A percentile compares a stretch with the other conserved stretches of the same genome.
Conservation (phyloP, 805 yeast species). For the Yarrowia sp. region DNA sequence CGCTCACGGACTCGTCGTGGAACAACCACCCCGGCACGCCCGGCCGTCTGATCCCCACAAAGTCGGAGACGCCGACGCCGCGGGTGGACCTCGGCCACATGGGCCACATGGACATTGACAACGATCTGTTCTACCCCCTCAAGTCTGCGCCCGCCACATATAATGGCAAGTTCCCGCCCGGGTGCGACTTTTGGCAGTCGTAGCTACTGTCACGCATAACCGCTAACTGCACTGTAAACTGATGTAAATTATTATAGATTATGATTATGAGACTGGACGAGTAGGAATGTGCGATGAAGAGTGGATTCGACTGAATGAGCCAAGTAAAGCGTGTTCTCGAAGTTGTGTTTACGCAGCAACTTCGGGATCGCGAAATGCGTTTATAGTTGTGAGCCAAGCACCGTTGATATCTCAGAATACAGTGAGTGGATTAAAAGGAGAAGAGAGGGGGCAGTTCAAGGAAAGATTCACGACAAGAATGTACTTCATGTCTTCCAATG, state of each 20-base stretch:
- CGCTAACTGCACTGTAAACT: conserved; percentile 14
- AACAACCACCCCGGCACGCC: conserved; percentile 18
- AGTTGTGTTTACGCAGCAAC: too few species aligned
- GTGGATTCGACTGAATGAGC: too few species aligned
- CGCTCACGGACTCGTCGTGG: conserved; percentile 25
- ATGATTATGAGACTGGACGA: conserved; percentile 13
- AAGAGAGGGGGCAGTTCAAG: too few species aligned
- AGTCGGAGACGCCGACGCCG: conserved; percentile 7
- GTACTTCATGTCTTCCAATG: too few species aligned
- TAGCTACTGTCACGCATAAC: conserved; percentile 9
- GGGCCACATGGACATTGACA: conserved; percentile 19
- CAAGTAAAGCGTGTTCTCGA: too few species aligned
- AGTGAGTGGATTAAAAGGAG: too few species aligned
- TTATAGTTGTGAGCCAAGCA: too few species aligned
- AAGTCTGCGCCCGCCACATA: conserved; percentile 23
- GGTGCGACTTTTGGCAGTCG: conserved; percentile 21
- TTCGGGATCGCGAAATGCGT: too few species aligned
- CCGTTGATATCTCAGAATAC: too few species aligned
- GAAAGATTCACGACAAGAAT: too few species aligned
- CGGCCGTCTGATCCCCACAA: not conserved
- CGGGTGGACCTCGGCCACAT: conserved; percentile 18
- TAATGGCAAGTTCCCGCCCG: conserved; percentile 27
- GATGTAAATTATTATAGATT: conserved; percentile 23
- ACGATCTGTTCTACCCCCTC: conserved; percentile 6
- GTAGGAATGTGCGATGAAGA: too few species aligned